Evolutionary conservation across 75 land plant species (phyloP), one percentile per base, ranked within the genome.

Genomic region (Cunninghamia lanceolata): DNA sequence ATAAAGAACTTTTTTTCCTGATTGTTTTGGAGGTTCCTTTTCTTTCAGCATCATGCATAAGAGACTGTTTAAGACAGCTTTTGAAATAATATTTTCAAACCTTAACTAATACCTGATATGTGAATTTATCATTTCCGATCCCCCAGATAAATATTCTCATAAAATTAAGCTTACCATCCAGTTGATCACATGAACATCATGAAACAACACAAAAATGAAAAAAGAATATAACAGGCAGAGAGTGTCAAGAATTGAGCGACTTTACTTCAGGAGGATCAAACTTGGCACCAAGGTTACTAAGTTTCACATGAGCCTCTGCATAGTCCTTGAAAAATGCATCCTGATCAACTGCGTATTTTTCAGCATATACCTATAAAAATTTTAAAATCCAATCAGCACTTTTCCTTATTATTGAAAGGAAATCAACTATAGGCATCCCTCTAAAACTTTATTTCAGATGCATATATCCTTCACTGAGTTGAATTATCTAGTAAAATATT

Each of bases 301-400:
- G 96, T 88, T 97, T 97, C 9, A 96, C 95, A 91, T 98, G 99
- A 82, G 99, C 93, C 91, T 94, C 94, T 79, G 99, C 99, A 89
- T 98, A 98, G 85, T 98, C 99, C 85, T 94, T 91, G 91, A 94
- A 97, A 83, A 98, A 98, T 9, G 96, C 92, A 75, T 93, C 94
- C 82, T 97, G 96, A 87, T 98, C 99, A 73, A 56, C 93, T 56
- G 98, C 96, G 89, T 98, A 98, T 91, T 97, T 98, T 85, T 97
- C 99, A 85, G 99, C 97, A 90, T 92, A 98, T 50, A 89, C 93
- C 98, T 96, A 87, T 38, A 87, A 63, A 68, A 35, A 15, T 40
- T 83, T 40, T 1, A 70, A 47, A 76, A 14, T 21, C 7, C 38
- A 34, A 13, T 73, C 36, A 73, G 75, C 34, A 32, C 16, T 73